A percentile compares a stretch with the other conserved stretches of the same genome.
These are phyloP conservation scores for Trichoderma gracile DNA, from an alignment of 2,329 filamentous ascomycete genomes.

Conservation along the genomic window DNA sequence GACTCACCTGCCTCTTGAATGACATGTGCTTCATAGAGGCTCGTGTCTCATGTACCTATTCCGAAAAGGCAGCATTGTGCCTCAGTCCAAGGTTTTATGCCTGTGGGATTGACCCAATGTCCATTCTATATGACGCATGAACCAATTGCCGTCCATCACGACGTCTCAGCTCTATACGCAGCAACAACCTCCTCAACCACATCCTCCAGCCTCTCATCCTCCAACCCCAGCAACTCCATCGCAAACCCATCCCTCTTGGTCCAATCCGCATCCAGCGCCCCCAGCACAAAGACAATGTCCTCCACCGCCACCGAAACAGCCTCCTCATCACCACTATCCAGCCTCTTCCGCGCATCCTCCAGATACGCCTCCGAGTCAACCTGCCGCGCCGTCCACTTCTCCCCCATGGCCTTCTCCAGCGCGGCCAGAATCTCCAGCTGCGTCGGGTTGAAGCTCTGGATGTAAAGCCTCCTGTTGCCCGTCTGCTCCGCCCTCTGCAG, in stretches of 20 bases:
- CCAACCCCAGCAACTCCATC: constrained; percentile 49
- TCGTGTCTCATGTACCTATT: not conserved
- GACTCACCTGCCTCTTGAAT: not conserved
- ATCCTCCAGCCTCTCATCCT: constrained; percentile 49
- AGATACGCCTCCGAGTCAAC: constrained; percentile 45
- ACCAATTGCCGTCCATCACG: not conserved
- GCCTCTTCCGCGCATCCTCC: constrained; percentile 39
- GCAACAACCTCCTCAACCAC: constrained; percentile 43
- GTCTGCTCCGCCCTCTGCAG: constrained; percentile 53
- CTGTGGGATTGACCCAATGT: not conserved
- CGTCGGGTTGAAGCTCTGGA: constrained; percentile 49
- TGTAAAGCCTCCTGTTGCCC: constrained; percentile 51
- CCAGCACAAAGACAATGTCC: constrained; percentile 52
- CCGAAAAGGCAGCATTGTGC: not conserved
- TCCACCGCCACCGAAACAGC: constrained; percentile 40
- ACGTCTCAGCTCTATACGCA: constrained; percentile 23
- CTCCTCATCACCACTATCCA: constrained; percentile 41
- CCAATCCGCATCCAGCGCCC: constrained; percentile 52
- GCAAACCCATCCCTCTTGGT: constrained; percentile 46
- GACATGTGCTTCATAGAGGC: too few relatives aligned
- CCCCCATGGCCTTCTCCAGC: constrained; percentile 52
- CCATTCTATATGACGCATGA: not conserved
- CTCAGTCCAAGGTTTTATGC: not conserved
- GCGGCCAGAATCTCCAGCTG: constrained; percentile 50
- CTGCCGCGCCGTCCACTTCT: constrained; percentile 39